Conservation (phyloP, 2,329 filamentous ascomycete genomes). For the Talaromyces sp. region DNA sequence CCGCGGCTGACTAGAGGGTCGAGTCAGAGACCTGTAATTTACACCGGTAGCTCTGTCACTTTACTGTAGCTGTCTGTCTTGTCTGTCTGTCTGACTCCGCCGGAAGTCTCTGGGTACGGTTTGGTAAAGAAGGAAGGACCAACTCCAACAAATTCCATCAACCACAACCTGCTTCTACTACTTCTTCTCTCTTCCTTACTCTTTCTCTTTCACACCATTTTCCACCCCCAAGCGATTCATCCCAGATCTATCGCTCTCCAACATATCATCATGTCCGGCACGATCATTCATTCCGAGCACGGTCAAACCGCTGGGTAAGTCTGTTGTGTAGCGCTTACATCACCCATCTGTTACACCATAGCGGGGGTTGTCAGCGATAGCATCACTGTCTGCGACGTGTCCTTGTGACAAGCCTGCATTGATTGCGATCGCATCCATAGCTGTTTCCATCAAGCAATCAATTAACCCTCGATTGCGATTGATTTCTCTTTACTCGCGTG, state of each 20-base stretch:
- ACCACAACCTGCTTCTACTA: conserved; percentile 2
- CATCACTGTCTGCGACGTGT: background rate
- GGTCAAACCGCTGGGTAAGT: conserved; percentile 52
- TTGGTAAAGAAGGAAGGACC: background rate
- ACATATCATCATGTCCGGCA: conserved; percentile 47
- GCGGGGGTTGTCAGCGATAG: conserved; percentile 8
- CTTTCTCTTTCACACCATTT: background rate
- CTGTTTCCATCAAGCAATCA: background rate
- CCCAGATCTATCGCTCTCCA: background rate
- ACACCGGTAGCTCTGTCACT: background rate
- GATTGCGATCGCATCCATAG: background rate
- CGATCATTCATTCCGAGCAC: conserved; percentile 50
- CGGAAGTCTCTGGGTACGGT: conserved; percentile 19
- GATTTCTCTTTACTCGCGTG: background rate
- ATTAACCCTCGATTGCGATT: background rate
- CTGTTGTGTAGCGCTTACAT: conserved; percentile 35
- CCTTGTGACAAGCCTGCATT: background rate
- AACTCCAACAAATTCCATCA: conserved; percentile 1
- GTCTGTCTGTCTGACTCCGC: conserved; percentile 5
- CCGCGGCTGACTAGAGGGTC: conserved; percentile 4
- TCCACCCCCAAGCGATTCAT: background rate
- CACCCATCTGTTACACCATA: conserved; percentile 24
- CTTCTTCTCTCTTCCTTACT: background rate
- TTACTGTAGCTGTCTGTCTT: background rate
- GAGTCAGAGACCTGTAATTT: background rate